A percentile compares a stretch with the other conserved stretches of the same genome.
Evolutionary conservation across 2,329 filamentous ascomycete genomes (phyloP).

Genomic region (Aureobasidium leucospermi): DNA sequence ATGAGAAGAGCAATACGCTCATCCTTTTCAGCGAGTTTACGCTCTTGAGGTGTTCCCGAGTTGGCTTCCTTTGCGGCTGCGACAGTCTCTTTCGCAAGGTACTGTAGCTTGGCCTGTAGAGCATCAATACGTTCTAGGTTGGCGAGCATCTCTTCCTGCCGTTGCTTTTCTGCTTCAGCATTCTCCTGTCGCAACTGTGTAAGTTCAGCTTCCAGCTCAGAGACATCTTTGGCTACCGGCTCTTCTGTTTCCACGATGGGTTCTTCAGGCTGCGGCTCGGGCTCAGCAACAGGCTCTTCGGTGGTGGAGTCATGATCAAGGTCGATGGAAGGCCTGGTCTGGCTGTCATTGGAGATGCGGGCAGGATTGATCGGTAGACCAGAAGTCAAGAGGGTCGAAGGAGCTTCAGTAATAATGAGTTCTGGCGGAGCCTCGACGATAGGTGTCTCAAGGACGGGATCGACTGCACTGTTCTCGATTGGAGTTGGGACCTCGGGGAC

Average conservation of each 20-base stretch:
- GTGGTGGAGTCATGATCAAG: neutral
- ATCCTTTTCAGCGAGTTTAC: conserved; percentile 81
- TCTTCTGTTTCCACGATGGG: neutral
- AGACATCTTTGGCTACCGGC: neutral
- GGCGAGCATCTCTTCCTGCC: conserved; percentile 74
- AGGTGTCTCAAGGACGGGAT: conserved; percentile 12
- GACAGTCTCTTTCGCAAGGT: conserved; percentile 71
- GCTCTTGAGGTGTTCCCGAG: conserved; percentile 60
- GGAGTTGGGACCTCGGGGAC: neutral
- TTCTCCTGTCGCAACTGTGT: conserved; percentile 44
- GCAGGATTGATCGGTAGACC: conserved; percentile 29
- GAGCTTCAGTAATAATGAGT: neutral
- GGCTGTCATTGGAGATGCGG: conserved; percentile 24
- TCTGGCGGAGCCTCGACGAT: neutral
- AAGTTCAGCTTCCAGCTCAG: conserved; percentile 38
- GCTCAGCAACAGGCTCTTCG: neutral
- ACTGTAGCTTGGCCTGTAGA: conserved; percentile 82
- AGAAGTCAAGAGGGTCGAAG: conserved; percentile 23
- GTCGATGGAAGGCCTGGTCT: conserved; percentile 20
- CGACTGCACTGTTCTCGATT: neutral
- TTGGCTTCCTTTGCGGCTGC: conserved; percentile 66
- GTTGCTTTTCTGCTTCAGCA: conserved; percentile 47
- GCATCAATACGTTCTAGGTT: conserved; percentile 89
- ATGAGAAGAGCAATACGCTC: conserved; percentile 83
- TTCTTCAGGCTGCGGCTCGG: neutral